These are phyloP conservation scores for Platanthera guangdongensis DNA, from an alignment of 106 monocot genomes.

Conservation along the genomic window DNA sequence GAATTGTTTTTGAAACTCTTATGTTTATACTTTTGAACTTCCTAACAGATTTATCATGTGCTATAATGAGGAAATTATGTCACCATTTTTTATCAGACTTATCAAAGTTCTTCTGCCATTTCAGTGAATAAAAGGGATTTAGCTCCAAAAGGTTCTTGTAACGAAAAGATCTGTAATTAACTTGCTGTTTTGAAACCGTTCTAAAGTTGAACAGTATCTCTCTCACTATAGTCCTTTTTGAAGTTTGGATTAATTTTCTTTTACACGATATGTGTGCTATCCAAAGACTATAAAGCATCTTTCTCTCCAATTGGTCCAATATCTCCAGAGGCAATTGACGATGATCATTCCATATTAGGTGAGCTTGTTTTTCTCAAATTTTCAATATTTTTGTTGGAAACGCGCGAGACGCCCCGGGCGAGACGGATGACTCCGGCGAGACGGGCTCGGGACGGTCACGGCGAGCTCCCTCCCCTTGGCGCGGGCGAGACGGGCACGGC, in stretches of 20 bases:
- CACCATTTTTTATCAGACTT: background rate
- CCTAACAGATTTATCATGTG: background rate
- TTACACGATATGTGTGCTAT: slow-evolving; percentile 41
- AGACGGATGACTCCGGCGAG: too few species aligned
- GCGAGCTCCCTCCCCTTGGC: too few species aligned
- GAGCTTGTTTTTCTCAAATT: background rate
- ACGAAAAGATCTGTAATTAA: slow-evolving; percentile 4
- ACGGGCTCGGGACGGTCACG: too few species aligned
- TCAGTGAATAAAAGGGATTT: slow-evolving; percentile 6
- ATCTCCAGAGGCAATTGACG: slow-evolving; percentile 56
- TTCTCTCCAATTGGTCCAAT: slow-evolving; percentile 51
- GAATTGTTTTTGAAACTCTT: too few species aligned
- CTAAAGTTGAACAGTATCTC: slow-evolving; percentile 7
- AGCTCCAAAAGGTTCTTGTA: background rate
- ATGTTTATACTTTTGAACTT: background rate
- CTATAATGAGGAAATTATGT: slow-evolving; percentile 5
- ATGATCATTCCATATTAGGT: slow-evolving; percentile 54
- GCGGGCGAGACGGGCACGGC: too few species aligned
- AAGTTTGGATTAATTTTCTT: slow-evolving; percentile 1
- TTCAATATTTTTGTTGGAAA: background rate
- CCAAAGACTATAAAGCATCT: slow-evolving; percentile 42
- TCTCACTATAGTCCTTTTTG: background rate
- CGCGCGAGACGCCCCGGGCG: too few species aligned
- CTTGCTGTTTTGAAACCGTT: background rate
- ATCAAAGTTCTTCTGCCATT: background rate